Evolutionary conservation across 2,329 filamentous ascomycete genomes (phyloP), one percentile per base, ranked within the genome.

Genomic region (Pseudogymnoascus sp.): DNA sequence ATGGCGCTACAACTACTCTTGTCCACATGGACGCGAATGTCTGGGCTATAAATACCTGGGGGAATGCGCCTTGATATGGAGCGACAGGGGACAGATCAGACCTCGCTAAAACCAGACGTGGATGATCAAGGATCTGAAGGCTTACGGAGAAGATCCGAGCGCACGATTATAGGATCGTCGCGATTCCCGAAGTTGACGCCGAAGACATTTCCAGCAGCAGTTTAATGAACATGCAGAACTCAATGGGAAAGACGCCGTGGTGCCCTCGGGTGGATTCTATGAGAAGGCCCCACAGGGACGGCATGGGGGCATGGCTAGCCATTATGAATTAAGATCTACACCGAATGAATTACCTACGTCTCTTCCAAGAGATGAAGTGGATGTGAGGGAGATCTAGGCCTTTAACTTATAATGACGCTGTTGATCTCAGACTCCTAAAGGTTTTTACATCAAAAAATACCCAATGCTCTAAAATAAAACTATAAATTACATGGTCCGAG

Each of bases 51-150:
- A 67, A 68, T 63, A 59, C 61, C 21, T 47, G 65, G 21, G 67
- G 67, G n/a, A 67, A 71, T 26, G 70, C 67, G 40, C 66, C 65
- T 1, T 59, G 71, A 16, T 69, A 71, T 65, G 64, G 65, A 64
- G 68, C 65, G 35, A 65, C 67, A 29, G 63, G 59, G 63, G 3
- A 64, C 65, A 35, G 59, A 59, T 50, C 11, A 63, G 35, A 35
- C 44, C 26, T 26, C 60, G 14, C 42, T 50, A 47, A 61, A 35
- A 10, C 47, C 14, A 37, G 50, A n/a, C 56, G 16, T 44, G 59
- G 29, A 31, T 47, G 40, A 63, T 31, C 35, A 60, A 56, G 26
- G 42, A 63, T 21, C 50, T 67, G 47, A 66, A 42, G 56, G 56
- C 42, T 67, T 1, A 63, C 64, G 35, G 63, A 64, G 50, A 19